Conservation (phyloP, 2,329 filamentous ascomycete genomes). For the Pestalotiopsis sp. region DNA sequence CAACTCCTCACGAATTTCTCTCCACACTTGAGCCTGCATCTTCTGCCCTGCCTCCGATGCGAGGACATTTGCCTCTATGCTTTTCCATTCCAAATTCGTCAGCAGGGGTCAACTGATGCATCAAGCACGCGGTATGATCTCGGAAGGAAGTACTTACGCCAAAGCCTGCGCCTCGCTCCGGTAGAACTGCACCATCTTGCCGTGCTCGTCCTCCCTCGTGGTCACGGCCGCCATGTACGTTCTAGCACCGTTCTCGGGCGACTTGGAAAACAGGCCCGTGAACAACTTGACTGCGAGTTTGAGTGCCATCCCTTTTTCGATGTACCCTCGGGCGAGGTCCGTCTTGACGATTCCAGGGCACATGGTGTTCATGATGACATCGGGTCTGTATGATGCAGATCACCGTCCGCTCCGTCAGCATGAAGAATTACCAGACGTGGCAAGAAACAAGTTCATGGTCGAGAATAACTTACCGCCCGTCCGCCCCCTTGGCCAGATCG, state of each 20-base stretch:
- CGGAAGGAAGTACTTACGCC: slow-evolving; percentile 16
- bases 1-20: slow-evolving; percentile 24
- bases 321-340: slow-evolving; percentile 17
- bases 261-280: slow-evolving; percentile 20
- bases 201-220: slow-evolving; percentile 24
- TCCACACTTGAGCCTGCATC: slow-evolving; percentile 22
- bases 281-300: slow-evolving; percentile 15
- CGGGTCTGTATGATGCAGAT: slow-evolving; percentile 15
- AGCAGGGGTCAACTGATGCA: background rate
- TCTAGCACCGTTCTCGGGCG: slow-evolving; percentile 25
- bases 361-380: slow-evolving; percentile 28
- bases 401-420: background rate
- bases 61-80: slow-evolving; percentile 16
- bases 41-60: slow-evolving; percentile 17
- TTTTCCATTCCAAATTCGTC: slow-evolving; percentile 7
- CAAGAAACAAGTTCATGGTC: too few relatives aligned
- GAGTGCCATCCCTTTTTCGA: slow-evolving; percentile 11
- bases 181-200: slow-evolving; percentile 26
- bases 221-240: slow-evolving; percentile 20
- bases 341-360: slow-evolving; percentile 27
- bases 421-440: too few relatives aligned
- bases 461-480: slow-evolving; percentile 21
- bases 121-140: background rate
- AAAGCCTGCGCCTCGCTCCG: slow-evolving; percentile 19
- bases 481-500: slow-evolving; percentile 18